These are phyloP conservation scores for Sorghum bicolor DNA, from an alignment of 176 grass and related monocot genomes.

Conservation along the genomic window Sorghum_bicolor_NCBIv3 NC_012873.2:4800501-4801000, in stretches of 20 bases:
- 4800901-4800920: too few species aligned
- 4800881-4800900: too few species aligned
- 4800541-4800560: neutral
- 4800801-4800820: neutral
- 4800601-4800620: neutral
- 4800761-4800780: neutral
- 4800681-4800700: neutral
- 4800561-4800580: too few species aligned
- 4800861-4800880: too few species aligned
- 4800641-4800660: neutral
- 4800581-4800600: too few species aligned
- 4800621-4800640: neutral
- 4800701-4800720: neutral
- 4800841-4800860: too few species aligned
- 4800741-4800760: neutral
- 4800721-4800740: neutral
- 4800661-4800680: neutral
- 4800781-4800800: neutral
- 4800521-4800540: neutral
- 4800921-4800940: too few species aligned
- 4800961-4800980: too few species aligned
- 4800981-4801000: too few species aligned
- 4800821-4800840: too few species aligned
- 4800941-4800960: too few species aligned
- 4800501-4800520: conserved; percentile 50